These are phyloP conservation scores for Lathyrus oleraceus DNA, from an alignment of 306 rosid genomes.

Conservation along the genomic window DNA sequence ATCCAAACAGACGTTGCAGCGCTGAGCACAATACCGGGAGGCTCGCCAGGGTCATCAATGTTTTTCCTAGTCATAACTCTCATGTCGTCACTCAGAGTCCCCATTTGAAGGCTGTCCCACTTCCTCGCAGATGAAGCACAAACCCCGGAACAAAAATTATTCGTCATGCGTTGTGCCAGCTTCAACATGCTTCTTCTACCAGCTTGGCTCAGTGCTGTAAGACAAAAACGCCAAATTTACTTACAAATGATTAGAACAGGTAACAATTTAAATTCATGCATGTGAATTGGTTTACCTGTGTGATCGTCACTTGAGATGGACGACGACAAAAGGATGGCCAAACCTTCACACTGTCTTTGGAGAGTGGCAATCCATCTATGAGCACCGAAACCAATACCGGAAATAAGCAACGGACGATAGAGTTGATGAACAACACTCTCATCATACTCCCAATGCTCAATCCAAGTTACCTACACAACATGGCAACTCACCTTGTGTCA, in stretches of 20 bases:
- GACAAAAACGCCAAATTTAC: constrained; percentile 27
- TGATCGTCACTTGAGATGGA: constrained; percentile 60
- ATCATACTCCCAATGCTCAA: constrained; percentile 84
- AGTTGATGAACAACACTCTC: constrained; percentile 68
- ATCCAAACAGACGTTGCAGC: constrained; percentile 91
- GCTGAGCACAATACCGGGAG: constrained; percentile 76
- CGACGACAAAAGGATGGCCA: constrained; percentile 67
- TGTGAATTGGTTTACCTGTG: constrained; percentile 15
- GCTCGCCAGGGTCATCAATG: constrained; percentile 83
- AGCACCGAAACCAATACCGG: constrained; percentile 86
- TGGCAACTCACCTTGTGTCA: neutral
- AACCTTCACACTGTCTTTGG: constrained; percentile 83
- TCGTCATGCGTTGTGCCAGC: constrained; percentile 87
- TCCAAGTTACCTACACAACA: constrained; percentile 81
- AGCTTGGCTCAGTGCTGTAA: constrained; percentile 50
- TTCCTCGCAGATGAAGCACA: constrained; percentile 63
- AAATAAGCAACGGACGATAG: constrained; percentile 56
- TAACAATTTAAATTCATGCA: neutral
- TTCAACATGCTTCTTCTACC: constrained; percentile 81
- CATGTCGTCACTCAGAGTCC: constrained; percentile 64
- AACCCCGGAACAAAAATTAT: constrained; percentile 76
- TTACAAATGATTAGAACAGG: constrained; percentile 1
- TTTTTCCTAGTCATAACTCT: constrained; percentile 76
- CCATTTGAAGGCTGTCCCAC: constrained; percentile 73
- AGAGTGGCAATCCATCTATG: constrained; percentile 88